Conservation (phyloP, 2,329 filamentous ascomycete genomes). For the Metarhizium brunneum region DNA sequence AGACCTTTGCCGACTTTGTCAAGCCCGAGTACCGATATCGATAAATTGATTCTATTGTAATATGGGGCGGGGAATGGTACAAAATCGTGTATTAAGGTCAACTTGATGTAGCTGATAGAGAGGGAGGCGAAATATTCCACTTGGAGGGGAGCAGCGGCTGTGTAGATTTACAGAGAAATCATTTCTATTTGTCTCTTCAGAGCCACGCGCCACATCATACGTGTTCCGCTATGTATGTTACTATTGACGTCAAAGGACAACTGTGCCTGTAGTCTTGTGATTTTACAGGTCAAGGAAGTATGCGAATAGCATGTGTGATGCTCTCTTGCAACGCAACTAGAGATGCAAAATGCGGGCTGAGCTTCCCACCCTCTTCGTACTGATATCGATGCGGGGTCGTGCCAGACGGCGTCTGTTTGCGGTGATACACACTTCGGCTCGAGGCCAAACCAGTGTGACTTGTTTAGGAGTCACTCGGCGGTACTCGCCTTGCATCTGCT, state of each 20-base stretch:
- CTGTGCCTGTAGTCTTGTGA: neutral
- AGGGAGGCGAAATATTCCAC: constrained; percentile 11
- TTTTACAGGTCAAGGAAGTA: neutral
- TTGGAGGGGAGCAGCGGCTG: constrained; percentile 13
- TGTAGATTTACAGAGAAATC: constrained; percentile 34
- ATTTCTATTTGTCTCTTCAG: constrained; percentile 25
- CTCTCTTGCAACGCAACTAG: neutral
- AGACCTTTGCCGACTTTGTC: constrained; percentile 94
- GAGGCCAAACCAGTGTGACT: constrained; percentile 1
- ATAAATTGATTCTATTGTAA: constrained; percentile 19
- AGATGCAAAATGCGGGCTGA: neutral
- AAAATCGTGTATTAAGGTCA: constrained; percentile 14
- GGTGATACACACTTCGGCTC: constrained; percentile 2
- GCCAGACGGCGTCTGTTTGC: neutral
- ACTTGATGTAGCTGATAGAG: constrained; percentile 14
- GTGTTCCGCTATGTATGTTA: neutral
- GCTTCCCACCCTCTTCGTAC: neutral
- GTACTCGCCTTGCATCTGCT: neutral
- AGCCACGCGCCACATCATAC: constrained; percentile 11
- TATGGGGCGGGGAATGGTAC: constrained; percentile 5
- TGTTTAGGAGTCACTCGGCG: neutral
- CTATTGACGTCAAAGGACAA: neutral
- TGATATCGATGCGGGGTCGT: neutral
- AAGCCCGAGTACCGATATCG: constrained; percentile 86
- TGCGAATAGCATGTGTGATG: neutral